Evolutionary conservation across 352 stramenopile species (phyloP), one percentile per base, ranked within the genome.

Genomic region (Globisporangium perplexum): DNA sequence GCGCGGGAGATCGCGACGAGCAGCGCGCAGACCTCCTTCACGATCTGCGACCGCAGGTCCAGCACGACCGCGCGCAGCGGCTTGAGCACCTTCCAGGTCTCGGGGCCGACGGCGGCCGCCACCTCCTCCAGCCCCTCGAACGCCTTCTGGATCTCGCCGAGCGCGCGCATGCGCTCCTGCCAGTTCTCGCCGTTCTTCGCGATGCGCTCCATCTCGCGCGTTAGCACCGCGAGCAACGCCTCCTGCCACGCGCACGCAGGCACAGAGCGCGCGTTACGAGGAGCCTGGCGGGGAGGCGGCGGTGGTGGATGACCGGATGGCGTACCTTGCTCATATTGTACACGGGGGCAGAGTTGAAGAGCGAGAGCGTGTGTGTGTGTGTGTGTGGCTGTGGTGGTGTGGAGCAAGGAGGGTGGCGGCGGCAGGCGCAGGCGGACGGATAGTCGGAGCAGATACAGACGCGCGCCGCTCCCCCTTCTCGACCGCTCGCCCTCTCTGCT

Each of bases 11-110:
- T 77, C 51, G 64, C 69, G 22, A 71, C 69, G 14, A 93, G 67
- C 52, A 88, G 50, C 3, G 57, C 52, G 49, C 83, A 93, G 17
- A 88, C 81, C 47, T 91, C 83, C 57, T 93, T 93, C 57, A 93
- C 83, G 55, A 93, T 89, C 61, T 93, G 83, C 20, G 83, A 93
- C 33, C 83, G 74, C 51, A 93, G 57, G 50, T 93, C 83, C 53
- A 88, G 76, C 49, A 93, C 65, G 66, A 90, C 78, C 23, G 42
- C 41, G 48, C 88, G 88, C 18, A 93, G 69, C 22, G 81, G 81
- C 60, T 84, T 80, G 54, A 93, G 68, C 23, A 68, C 65, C 54
- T 83, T 84, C 83, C 83, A 93, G 20, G 85, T 55, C 7, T 92
- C 81, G 7, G 68, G 63, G 20, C 65, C 72, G 7, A 93, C 55